Conservation (phyloP, 306 rosid genomes). For the Dryas alaskensis region DNA sequence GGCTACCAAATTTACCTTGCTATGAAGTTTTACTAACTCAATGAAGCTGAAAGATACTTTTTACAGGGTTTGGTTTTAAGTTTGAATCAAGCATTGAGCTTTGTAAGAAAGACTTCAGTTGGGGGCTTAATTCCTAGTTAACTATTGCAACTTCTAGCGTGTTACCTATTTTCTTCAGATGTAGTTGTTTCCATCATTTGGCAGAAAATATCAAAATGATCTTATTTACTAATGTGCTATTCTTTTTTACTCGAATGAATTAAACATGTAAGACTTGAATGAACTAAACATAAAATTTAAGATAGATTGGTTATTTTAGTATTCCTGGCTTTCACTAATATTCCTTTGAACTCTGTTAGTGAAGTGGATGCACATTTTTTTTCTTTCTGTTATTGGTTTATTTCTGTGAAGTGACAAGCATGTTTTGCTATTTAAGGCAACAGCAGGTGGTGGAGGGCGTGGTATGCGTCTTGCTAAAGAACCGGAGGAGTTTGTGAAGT, state of each 20-base stretch:
- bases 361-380: background rate
- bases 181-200: background rate
- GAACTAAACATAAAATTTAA: background rate
- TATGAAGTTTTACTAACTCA: background rate
- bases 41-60: conserved; percentile 3
- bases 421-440: conserved; percentile 62
- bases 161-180: background rate
- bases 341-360: background rate
- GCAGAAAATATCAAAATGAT: background rate
- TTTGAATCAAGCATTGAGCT: background rate
- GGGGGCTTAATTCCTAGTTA: background rate
- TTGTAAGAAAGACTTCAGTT: background rate
- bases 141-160: background rate
- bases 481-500: conserved; percentile 95
- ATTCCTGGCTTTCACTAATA: background rate
- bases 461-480: conserved; percentile 99
- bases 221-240: background rate
- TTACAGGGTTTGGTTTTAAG: background rate
- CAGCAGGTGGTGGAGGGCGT: conserved; percentile 99
- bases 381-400: background rate
- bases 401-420: conserved; percentile 35
- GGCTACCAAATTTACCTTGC: background rate
- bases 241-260: background rate
- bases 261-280: background rate
- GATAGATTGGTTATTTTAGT: background rate